phyloP scores from a whole-genome alignment of 495 filamentous ascomycete species.

The Aspergillus steynii region DNA sequence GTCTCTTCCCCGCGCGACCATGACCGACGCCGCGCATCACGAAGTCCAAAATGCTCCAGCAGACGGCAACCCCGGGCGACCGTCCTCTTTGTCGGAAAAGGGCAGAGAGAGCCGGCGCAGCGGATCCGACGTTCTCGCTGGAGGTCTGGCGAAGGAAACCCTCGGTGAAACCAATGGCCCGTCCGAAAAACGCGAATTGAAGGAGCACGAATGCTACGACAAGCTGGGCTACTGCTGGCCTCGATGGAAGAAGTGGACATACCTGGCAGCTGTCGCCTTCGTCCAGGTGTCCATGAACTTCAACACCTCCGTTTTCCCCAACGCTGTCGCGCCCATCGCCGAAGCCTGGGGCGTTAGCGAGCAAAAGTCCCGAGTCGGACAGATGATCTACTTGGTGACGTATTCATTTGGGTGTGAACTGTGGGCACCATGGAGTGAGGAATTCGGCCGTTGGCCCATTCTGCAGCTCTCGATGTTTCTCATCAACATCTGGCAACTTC shows the following conservation, averaged over 20 bases:
- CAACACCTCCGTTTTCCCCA: constrained; percentile 40
- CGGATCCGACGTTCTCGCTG: not conserved
- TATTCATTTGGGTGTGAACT: constrained; percentile 80
- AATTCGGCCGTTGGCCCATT: constrained; percentile 70
- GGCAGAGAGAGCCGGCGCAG: not conserved
- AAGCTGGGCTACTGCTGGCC: constrained; percentile 66
- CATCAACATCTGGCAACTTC: constrained; percentile 74
- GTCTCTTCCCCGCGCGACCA: not conserved
- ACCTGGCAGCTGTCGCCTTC: constrained; percentile 67
- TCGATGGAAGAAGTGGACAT: constrained; percentile 70
- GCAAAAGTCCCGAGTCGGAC: constrained; percentile 62
- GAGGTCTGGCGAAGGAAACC: not conserved
- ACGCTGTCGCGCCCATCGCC: constrained; percentile 54
- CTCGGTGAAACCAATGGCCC: not conserved
- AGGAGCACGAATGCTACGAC: constrained; percentile 62
- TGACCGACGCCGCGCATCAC: not conserved
- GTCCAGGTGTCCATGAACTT: constrained; percentile 85
- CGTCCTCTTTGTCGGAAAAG: not conserved
- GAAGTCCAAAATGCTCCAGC: not conserved
- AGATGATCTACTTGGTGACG: constrained; percentile 67
- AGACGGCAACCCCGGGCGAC: not conserved
- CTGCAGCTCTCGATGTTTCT: constrained; percentile 67
- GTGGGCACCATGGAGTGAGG: constrained; percentile 81
- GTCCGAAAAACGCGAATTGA: constrained; percentile 57
- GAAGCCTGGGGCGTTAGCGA: constrained; percentile 60